Base-by-base conservation (phyloP, 129 eudicot genomes). In the Pseudognaphalium luteoalbum region DNA sequence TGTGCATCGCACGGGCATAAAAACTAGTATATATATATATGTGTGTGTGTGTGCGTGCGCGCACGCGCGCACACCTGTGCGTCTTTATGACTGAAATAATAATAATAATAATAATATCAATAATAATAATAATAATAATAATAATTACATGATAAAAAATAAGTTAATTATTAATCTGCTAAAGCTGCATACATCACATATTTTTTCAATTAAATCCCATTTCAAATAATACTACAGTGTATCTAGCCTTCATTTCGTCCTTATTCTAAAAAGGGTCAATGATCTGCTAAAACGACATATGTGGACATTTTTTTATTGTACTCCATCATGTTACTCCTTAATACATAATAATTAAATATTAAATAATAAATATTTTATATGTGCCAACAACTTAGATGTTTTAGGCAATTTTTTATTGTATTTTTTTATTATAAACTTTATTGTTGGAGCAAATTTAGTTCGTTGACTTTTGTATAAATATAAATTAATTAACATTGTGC, bases 201-300 rank as follows among this genome's bases (percentile, higher is more conserved):
- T n/a, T n/a, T n/a, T 25, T 25, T 25, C 1, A 25, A 25, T 25
- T 25, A 25, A 25, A 25, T 0, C 22, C 61, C 21, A 5, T 57
- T 57, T 5, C 22, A 57, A 57, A 19, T 57, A 19, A 56, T 57
- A 57, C 41, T 17, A 19, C 29, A 20, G 21, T 57, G 63, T 57
- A 57, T 57, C 29, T 57, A 57, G 42, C 63, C 63, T 57, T n/a
- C 63, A 57, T 19, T 57, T 57, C 19, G 29, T 57, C 63, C 29
- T 57, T 5, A 9, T 57, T 57, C 63, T 7, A 19, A 57, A 57
- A 57, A 57, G 4, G 14, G 25, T 56, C 62, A 61, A 61, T 61
- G 7, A 25, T 4, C n/a, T 61, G 66, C 66, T 25, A 61, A 25
- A 61, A 61, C 66, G 21, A 59, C 66, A 61, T 61, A 61, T 58